A percentile compares a stretch with the other conserved stretches of the same genome.
Evolutionary conservation across 768 basidiomycete genomes (phyloP).

Genomic region (Austroboletus eburneus): DNA sequence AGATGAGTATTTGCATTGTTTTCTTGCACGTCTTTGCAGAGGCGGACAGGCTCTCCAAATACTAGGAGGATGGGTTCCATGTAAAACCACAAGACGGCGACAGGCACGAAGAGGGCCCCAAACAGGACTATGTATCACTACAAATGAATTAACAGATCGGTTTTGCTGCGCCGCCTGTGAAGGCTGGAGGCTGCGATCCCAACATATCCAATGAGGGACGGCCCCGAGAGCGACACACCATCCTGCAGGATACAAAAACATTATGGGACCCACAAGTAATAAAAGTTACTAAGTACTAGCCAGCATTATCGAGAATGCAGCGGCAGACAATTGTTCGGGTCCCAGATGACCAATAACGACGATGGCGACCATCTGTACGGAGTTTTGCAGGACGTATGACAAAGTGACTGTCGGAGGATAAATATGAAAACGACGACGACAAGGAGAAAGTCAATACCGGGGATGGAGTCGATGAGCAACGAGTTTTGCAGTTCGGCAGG

Average conservation of each 20-base stretch:
- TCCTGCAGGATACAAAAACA: slow-evolving; percentile 46
- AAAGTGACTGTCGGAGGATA: slow-evolving; percentile 47
- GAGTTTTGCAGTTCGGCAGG: slow-evolving; percentile 39
- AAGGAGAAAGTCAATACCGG: slow-evolving; percentile 38
- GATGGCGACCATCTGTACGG: slow-evolving; percentile 65
- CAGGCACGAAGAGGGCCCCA: slow-evolving; percentile 61
- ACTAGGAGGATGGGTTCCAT: slow-evolving; percentile 58
- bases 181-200: slow-evolving; percentile 74
- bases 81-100: slow-evolving; percentile 59
- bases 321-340: slow-evolving; percentile 64
- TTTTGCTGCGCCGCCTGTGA: slow-evolving; percentile 55
- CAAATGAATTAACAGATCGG: slow-evolving; percentile 69
- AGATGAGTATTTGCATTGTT: slow-evolving; percentile 60
- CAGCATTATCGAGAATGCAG: slow-evolving; percentile 73
- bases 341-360: slow-evolving; percentile 65
- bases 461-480: slow-evolving; percentile 53
- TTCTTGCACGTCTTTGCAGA: slow-evolving; percentile 59
- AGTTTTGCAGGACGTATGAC: slow-evolving; percentile 71
- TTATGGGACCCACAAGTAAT: slow-evolving; percentile 48
- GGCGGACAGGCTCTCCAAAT: slow-evolving; percentile 55
- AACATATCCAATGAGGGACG: slow-evolving; percentile 73
- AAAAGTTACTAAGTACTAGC: slow-evolving; percentile 44
- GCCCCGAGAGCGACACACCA: slow-evolving; percentile 77
- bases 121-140: slow-evolving; percentile 66
- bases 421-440: background rate